A percentile compares a stretch with the other conserved stretches of the same genome.
Evolutionary conservation across 2,329 filamentous ascomycete genomes (phyloP).

Genomic region (Beauveria sp.): DNA sequence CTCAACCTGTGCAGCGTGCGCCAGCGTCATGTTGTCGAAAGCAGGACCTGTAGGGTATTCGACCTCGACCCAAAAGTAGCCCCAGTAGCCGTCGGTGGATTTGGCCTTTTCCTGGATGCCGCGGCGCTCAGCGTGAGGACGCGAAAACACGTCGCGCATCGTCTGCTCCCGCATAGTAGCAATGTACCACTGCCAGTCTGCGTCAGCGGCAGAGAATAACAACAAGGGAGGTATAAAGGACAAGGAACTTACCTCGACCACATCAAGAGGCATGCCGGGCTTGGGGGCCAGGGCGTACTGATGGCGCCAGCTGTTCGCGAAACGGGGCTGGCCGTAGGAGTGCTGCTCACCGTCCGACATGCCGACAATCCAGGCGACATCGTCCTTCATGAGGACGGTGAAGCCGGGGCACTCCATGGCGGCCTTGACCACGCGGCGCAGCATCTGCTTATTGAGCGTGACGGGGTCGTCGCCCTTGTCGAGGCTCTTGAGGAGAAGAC

Average conservation of each 20-base stretch:
- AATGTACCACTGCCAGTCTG: slow-evolving; percentile 44
- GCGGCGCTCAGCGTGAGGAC: slow-evolving; percentile 34
- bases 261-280: slow-evolving; percentile 38
- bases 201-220: background rate
- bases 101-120: slow-evolving; percentile 25
- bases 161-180: slow-evolving; percentile 47
- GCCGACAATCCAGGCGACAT: slow-evolving; percentile 38
- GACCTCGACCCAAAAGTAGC: slow-evolving; percentile 44
- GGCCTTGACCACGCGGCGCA: slow-evolving; percentile 43
- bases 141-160: slow-evolving; percentile 28
- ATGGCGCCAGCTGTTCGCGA: slow-evolving; percentile 42
- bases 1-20: slow-evolving; percentile 37
- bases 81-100: slow-evolving; percentile 39
- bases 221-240: background rate
- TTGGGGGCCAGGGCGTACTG: slow-evolving; percentile 45
- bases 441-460: slow-evolving; percentile 44
- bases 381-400: slow-evolving; percentile 53
- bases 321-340: slow-evolving; percentile 39
- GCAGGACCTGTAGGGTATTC: slow-evolving; percentile 29
- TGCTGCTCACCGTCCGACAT: slow-evolving; percentile 28
- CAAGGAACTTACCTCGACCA: slow-evolving; percentile 42
- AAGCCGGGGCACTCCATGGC: slow-evolving; percentile 54
- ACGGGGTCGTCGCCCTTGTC: slow-evolving; percentile 29
- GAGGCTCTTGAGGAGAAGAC: slow-evolving; percentile 35
- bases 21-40: slow-evolving; percentile 43